Evolutionary conservation across 164 flowering plant species (phyloP), one percentile per base, ranked within the genome.

Genomic region (Kingdonia uniflora): DNA sequence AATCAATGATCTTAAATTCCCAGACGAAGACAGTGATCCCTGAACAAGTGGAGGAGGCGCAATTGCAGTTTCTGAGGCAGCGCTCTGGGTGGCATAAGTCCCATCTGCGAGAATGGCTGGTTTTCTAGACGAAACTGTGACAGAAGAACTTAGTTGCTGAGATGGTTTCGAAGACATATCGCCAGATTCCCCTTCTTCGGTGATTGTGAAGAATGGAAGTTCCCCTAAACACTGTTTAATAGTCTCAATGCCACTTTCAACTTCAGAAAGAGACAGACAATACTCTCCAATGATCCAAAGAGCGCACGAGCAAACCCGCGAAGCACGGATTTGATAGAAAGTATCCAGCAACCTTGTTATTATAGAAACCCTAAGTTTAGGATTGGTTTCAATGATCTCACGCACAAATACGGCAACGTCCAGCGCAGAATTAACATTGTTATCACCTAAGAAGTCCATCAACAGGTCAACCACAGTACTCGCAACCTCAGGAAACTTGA

Each of bases 11-110:
- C 96, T 78, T 71, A 87, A 67, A 65, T 91, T 91, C 40, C 87
- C 95, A 6, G 72, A 52, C 14, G 91, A 72, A 56, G 85, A 38
- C 75, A 80, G 59, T 19, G 89, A 75, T 29, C 96, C 97, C 56
- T 79, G 87, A 58, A 80, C 80, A 26, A 85, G 67, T n/a, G 79
- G 64, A 14, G 98, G 90, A 14, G 85, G 74, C 1, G 88, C 67
- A 42, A 81, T 59, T 44, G 85, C 85, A 57, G 96, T 85, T 72
- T 91, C 98, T 11, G 81, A 72, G 23, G 92, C 98, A 58, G 96
- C 98, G 74, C 96, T 87, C 60, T 91, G 98, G 14, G 96, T 85
- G 13, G 98, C 98, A 71, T 91, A 91, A 43, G 98, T 91, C 40
- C 98, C 98, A 77, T 91, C 98, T 11, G 98, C 87, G 71, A 87